Conservation (phyloP, 2,329 filamentous ascomycete genomes). For the Pseudogymnoascus sp. region DNA sequence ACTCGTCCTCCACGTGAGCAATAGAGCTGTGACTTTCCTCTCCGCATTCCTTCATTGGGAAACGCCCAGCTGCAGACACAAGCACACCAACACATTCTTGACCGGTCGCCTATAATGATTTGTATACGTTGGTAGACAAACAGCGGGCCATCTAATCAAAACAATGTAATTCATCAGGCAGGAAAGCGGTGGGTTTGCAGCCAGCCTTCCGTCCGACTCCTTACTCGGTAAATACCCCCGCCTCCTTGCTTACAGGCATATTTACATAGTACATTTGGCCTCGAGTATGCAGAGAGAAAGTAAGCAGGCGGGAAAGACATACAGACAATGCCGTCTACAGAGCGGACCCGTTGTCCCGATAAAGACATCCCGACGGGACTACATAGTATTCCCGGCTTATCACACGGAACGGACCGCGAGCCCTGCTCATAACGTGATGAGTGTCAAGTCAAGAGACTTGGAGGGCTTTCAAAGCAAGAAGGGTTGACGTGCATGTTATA, state of each 20-base stretch:
- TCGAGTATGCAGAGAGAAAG: background rate
- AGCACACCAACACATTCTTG: constrained; percentile 1
- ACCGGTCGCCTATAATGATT: background rate
- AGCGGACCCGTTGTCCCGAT: background rate
- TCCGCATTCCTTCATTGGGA: constrained; percentile 4
- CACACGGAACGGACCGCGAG: constrained; percentile 3
- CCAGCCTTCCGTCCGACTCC: background rate
- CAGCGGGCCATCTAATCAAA: background rate
- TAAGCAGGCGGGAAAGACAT: background rate
- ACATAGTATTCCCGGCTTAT: background rate
- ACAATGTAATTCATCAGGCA: background rate
- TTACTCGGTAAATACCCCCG: background rate
- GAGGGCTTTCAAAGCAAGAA: background rate
- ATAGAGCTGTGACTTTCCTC: background rate
- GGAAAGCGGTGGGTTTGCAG: background rate
- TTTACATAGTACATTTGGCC: background rate
- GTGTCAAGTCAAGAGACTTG: background rate
- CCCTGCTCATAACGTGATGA: background rate
- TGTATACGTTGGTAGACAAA: background rate
- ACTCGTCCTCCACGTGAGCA: constrained; percentile 4
- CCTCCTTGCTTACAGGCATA: constrained; percentile 3
- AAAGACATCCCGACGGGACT: background rate
- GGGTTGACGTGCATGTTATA: background rate
- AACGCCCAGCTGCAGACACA: constrained; percentile 4
- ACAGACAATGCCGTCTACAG: background rate